phyloP scores from a whole-genome alignment of 768 basidiomycete species.

The Leccinum longicurvipes region DNA sequence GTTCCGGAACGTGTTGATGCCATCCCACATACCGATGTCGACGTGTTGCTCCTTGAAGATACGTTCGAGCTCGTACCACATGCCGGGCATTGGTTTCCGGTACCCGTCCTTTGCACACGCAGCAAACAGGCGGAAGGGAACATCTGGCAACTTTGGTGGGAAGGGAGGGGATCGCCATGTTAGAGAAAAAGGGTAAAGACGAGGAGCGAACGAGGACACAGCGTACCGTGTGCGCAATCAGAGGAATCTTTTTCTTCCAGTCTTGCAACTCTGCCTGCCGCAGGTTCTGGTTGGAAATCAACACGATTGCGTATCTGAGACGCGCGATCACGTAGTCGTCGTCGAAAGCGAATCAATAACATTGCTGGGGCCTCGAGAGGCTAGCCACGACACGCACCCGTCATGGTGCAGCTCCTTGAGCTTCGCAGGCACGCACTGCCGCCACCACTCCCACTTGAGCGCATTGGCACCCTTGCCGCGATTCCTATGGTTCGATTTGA shows the following conservation, averaged over 20 bases:
- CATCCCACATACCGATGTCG: conserved; percentile 60
- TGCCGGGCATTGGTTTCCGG: conserved; percentile 85
- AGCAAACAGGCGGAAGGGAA: conserved; percentile 78
- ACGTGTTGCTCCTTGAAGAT: conserved; percentile 57
- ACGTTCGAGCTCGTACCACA: conserved; percentile 72
- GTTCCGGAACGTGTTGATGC: background rate
- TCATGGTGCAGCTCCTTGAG: conserved; percentile 55
- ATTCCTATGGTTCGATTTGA: conserved; percentile 42
- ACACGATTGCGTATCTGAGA: conserved; percentile 66
- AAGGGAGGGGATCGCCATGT: background rate
- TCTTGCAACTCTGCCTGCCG: conserved; percentile 44
- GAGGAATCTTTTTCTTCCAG: conserved; percentile 76
- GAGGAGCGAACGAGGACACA: background rate
- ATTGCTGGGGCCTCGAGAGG: no score
- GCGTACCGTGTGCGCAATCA: conserved; percentile 62
- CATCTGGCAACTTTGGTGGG: conserved; percentile 52
- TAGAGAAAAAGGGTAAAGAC: background rate
- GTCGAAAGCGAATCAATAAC: background rate
- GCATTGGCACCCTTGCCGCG: conserved; percentile 36
- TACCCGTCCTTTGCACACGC: conserved; percentile 72
- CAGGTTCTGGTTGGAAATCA: conserved; percentile 80
- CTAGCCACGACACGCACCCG: conserved; percentile 47
- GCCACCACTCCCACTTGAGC: conserved; percentile 65
- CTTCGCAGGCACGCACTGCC: conserved; percentile 54
- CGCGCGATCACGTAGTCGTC: background rate